Base-by-base conservation (phyloP, 2,329 filamentous ascomycete species). In the Ambrosiella beaveri region DNA sequence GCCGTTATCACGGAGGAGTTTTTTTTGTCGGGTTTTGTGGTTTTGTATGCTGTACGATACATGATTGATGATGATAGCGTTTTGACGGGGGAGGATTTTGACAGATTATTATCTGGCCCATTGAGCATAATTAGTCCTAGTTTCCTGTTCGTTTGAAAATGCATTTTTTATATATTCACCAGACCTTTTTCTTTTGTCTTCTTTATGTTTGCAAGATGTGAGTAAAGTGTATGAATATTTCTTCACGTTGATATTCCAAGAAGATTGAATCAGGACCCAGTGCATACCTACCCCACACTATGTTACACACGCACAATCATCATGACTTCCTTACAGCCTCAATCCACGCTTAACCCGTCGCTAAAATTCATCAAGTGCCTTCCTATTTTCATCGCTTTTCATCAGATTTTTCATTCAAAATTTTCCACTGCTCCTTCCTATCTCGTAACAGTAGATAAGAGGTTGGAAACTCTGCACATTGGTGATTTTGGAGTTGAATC, bases 61-160 rank as follows among this genome's bases (percentile, higher is more conserved):
- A 41, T 41, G 39, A 41, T 41, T 41, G 39, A 12, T 41, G 39
- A 12, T 41, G 39, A 41, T 11, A 6, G n/a, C 11, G 39, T 41
- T 41, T 11, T 41, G 39, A 6, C 39, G 3, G n/a, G n/a, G 3
- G 49, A 2, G 12, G 17, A 9, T 51, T 17, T 57, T 57, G 56
- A 38, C 60, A 36, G 44, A 54, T 59, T 57, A 15, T 56, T 38
- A 56, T 56, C 54, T 56, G 54, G 11, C 13, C 11, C 11, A 35
- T 55, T 36, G 54, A 35, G 45, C 17, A 11, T 35, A 27, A 35
- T 54, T 38, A 8, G 35, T 39, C n/a, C 38, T 54, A 13, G 36
- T 39, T 38, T 37, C 38, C 17, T 13, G 27, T 38, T 35, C n/a
- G 13, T 6, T 54, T 7, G 13, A 4, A 37, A 35, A 37, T 7